Conservation (phyloP, 2,329 filamentous ascomycete genomes). For the Arthrobotrys pseudoclavata region DNA sequence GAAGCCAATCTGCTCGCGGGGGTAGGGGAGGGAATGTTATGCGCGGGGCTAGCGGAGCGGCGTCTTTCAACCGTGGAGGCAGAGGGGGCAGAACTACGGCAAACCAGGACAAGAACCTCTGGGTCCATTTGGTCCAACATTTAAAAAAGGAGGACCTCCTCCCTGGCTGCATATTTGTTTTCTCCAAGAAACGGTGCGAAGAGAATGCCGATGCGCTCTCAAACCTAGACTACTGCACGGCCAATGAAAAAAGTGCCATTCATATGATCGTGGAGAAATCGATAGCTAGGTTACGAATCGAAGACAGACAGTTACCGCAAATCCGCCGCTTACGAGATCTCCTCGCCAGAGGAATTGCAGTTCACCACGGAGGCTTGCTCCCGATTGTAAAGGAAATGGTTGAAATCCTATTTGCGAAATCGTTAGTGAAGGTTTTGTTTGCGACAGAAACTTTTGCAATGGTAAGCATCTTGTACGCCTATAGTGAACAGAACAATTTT, state of each 20-base stretch:
- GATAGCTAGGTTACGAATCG: constrained; percentile 87
- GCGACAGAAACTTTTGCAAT: constrained; percentile 99
- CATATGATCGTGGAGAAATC: constrained; percentile 99
- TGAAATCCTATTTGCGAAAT: constrained; percentile 94
- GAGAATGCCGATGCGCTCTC: constrained; percentile 95
- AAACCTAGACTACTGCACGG: constrained; percentile 94
- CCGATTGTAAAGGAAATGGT: constrained; percentile 98
- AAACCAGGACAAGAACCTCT: constrained; percentile 94
- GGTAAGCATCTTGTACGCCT: constrained; percentile 65
- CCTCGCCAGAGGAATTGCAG: constrained; percentile 87
- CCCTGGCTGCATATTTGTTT: constrained; percentile 96
- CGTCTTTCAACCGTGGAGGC: constrained; percentile 81
- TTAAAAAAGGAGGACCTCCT: constrained; percentile 87
- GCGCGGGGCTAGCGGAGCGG: constrained; percentile 68
- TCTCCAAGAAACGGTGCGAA: constrained; percentile 97
- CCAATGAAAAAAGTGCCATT: constrained; percentile 92
- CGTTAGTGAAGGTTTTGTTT: constrained; percentile 95
- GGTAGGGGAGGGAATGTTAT: constrained; percentile 67
- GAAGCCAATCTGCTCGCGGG: constrained; percentile 71
- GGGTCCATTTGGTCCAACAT: constrained; percentile 95
- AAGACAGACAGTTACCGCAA: constrained; percentile 90
- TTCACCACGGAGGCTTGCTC: constrained; percentile 93
- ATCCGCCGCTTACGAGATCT: constrained; percentile 89
- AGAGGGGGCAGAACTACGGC: constrained; percentile 87
- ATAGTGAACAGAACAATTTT: neutral